A percentile compares a stretch with the other conserved stretches of the same genome.
These are phyloP conservation scores for Lichtheimia hyalospora DNA, from an alignment of 371 early-diverging fungal species.

Conservation along the genomic window DNA sequence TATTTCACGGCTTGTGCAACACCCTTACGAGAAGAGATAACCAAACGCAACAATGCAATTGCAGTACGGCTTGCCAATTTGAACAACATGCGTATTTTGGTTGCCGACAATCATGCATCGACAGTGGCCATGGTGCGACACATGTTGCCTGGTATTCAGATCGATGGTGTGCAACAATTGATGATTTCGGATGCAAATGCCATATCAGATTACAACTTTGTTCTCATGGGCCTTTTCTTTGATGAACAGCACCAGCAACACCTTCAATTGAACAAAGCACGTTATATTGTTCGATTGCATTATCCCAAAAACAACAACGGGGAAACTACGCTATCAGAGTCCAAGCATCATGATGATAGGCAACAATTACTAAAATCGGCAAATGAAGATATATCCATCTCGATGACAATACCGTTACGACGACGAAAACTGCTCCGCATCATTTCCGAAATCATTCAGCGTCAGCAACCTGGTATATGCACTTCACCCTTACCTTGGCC, in stretches of 20 bases:
- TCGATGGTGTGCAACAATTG: slow-evolving; percentile 21
- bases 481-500: too few relatives aligned
- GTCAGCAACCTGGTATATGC: background rate
- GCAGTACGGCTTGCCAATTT: slow-evolving; percentile 17
- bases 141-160: slow-evolving; percentile 22
- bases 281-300: slow-evolving; percentile 33
- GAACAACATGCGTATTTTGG: slow-evolving; percentile 29
- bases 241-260: slow-evolving; percentile 6
- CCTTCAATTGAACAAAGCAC: slow-evolving; percentile 24
- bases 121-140: slow-evolving; percentile 32
- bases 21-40: slow-evolving; percentile 25
- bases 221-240: slow-evolving; percentile 34
- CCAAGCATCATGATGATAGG: background rate
- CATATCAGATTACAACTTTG: slow-evolving; percentile 24
- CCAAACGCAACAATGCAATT: slow-evolving; percentile 17
- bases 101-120: slow-evolving; percentile 29
- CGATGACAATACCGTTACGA: slow-evolving; percentile 57
- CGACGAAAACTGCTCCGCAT: slow-evolving; percentile 47
- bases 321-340: background rate
- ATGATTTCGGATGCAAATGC: background rate
- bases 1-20: slow-evolving; percentile 45
- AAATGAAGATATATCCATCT: slow-evolving; percentile 1
- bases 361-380: background rate
- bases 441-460: slow-evolving; percentile 8
- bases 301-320: slow-evolving; percentile 24